phyloP scores from a whole-genome alignment of 805 yeast genomes.

The Yamadazyma philogaea region DNA sequence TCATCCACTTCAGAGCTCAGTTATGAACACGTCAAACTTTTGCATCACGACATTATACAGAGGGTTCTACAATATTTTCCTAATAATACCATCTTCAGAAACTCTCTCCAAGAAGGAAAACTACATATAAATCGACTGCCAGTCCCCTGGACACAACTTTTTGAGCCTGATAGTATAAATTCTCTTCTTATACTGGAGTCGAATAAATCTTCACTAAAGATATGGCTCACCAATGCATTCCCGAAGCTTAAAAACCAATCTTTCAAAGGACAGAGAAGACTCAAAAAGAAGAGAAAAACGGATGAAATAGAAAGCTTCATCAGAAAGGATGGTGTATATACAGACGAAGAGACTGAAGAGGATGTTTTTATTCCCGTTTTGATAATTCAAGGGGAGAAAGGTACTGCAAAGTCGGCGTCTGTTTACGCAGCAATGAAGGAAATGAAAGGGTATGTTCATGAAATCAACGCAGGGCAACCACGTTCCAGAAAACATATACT shows the following conservation, averaged over 20 bases:
- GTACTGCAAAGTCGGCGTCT: constrained; percentile 76
- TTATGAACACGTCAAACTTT: background rate
- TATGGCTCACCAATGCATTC: constrained; percentile 45
- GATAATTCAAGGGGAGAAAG: constrained; percentile 66
- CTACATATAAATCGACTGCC: background rate
- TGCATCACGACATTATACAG: background rate
- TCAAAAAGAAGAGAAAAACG: constrained; percentile 19
- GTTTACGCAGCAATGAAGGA: constrained; percentile 65
- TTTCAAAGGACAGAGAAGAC: constrained; percentile 31
- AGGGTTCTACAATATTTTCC: background rate
- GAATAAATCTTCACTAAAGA: constrained; percentile 22
- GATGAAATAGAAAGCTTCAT: constrained; percentile 32
- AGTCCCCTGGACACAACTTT: constrained; percentile 41
- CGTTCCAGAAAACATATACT: constrained; percentile 71
- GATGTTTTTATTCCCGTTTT: constrained; percentile 57
- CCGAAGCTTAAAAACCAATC: constrained; percentile 27
- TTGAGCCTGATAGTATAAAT: constrained; percentile 34
- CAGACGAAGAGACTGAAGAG: constrained; percentile 28
- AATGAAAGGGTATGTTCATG: constrained; percentile 70
- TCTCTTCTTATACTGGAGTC: constrained; percentile 33
- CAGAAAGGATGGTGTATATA: constrained; percentile 27
- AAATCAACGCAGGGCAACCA: constrained; percentile 70
- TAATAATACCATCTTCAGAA: background rate
- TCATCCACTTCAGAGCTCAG: background rate
- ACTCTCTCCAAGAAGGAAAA: background rate